phyloP scores from a whole-genome alignment of 1,284 basidiomycete species.

The Irpex sp. region DNA sequence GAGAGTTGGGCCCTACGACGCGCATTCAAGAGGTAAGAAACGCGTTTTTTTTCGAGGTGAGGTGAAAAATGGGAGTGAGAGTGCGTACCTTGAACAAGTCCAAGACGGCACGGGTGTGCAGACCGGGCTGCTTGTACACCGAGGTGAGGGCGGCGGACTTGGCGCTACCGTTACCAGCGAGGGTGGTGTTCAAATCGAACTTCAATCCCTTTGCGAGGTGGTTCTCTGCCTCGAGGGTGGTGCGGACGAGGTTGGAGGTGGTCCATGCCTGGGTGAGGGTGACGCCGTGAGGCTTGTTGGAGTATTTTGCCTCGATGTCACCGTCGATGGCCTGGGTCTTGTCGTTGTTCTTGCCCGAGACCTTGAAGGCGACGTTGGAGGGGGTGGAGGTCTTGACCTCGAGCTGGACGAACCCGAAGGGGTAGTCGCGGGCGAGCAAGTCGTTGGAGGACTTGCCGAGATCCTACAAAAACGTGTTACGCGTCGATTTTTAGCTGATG shows the following conservation, averaged over 20 bases:
- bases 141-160: constrained; percentile 82
- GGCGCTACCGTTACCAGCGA: constrained; percentile 81
- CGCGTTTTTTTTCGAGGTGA: not conserved
- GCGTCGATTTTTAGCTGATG: not conserved
- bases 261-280: constrained; percentile 94
- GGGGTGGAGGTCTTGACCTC: constrained; percentile 97
- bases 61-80: constrained; percentile 4
- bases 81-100: constrained; percentile 88
- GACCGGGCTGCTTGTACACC: constrained; percentile 93
- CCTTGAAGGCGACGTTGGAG: constrained; percentile 85
- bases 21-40: too few relatives aligned
- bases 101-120: constrained; percentile 89
- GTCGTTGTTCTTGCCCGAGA: constrained; percentile 72
- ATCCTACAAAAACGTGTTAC: constrained; percentile 48
- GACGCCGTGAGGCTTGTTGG: constrained; percentile 85
- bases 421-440: constrained; percentile 92
- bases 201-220: constrained; percentile 97
- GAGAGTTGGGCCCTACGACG: constrained; percentile 83
- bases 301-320: constrained; percentile 90
- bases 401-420: constrained; percentile 72
- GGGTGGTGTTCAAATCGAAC: constrained; percentile 83
- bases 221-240: constrained; percentile 95
- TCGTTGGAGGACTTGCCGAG: constrained; percentile 97
- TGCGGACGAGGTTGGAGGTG: constrained; percentile 87
- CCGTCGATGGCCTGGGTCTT: constrained; percentile 71